Percentiles rank a stretch among this genome's conserved stretches.
These are phyloP conservation scores for Euphrasia arctica DNA, from an alignment of 305 asterid species.

Conservation along the genomic window DNA sequence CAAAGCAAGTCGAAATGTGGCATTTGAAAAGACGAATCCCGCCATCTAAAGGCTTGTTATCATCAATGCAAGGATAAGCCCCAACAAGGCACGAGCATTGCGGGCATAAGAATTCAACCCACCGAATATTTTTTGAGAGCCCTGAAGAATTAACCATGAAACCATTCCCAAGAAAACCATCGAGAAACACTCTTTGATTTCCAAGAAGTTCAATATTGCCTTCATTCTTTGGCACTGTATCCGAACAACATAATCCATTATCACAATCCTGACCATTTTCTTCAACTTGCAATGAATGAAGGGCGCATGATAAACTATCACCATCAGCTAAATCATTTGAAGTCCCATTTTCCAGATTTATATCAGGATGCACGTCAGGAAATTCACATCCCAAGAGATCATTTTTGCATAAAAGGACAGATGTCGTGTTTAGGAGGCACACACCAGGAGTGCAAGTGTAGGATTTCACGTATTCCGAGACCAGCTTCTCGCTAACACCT, in stretches of 20 bases:
- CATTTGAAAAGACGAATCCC: slow-evolving; percentile 86
- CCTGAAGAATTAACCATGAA: slow-evolving; percentile 72
- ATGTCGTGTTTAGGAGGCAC: slow-evolving; percentile 63
- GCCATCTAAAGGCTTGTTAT: slow-evolving; percentile 62
- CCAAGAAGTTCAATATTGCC: slow-evolving; percentile 46
- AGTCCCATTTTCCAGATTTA: slow-evolving; percentile 28
- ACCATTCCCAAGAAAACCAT: slow-evolving; percentile 81
- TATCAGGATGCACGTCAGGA: slow-evolving; percentile 36
- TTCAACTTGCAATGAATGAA: slow-evolving; percentile 34
- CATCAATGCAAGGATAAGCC: slow-evolving; percentile 73
- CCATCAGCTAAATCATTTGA: slow-evolving; percentile 24
- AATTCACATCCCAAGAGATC: slow-evolving; percentile 63
- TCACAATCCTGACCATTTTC: slow-evolving; percentile 31
- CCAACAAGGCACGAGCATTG: slow-evolving; percentile 73
- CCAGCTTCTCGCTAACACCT: slow-evolving; percentile 81
- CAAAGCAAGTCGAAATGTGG: slow-evolving; percentile 56
- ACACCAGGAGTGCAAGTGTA: slow-evolving; percentile 64
- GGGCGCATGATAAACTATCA: slow-evolving; percentile 36
- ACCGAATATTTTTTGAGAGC: slow-evolving; percentile 66
- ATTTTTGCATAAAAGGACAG: slow-evolving; percentile 58
- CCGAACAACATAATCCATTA: slow-evolving; percentile 37
- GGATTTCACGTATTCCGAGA: slow-evolving; percentile 57
- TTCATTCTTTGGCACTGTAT: slow-evolving; percentile 32
- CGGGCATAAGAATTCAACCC: slow-evolving; percentile 72
- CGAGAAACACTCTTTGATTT: slow-evolving; percentile 69